Conservation (phyloP, 306 rosid species). For the Vicia faba region DNA sequence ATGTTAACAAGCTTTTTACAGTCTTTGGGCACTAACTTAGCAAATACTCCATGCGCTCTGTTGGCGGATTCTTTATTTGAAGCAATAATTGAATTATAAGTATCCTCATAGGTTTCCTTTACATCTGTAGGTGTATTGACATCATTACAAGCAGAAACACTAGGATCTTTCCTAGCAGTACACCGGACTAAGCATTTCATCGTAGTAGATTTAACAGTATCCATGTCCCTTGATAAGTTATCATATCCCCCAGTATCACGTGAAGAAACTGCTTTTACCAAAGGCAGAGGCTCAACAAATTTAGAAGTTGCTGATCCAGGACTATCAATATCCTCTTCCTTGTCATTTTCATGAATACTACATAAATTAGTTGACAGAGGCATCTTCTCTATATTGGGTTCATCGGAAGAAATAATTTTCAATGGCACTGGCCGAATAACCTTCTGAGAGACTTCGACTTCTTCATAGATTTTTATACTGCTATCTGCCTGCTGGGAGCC, state of each 20-base stretch:
- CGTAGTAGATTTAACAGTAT: constrained; percentile 38
- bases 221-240: constrained; percentile 41
- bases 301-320: constrained; percentile 91
- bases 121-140: constrained; percentile 27
- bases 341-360: constrained; percentile 41
- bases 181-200: constrained; percentile 41
- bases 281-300: constrained; percentile 67
- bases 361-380: constrained; percentile 47
- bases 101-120: constrained; percentile 39
- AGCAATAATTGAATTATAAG: constrained; percentile 48
- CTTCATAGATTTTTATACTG: constrained; percentile 45
- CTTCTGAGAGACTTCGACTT: constrained; percentile 41
- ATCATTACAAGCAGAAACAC: constrained; percentile 46
- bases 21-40: constrained; percentile 50
- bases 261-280: constrained; percentile 48
- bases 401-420: constrained; percentile 51
- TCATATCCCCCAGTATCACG: constrained; percentile 33
- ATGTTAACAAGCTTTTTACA: constrained; percentile 35
- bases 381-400: constrained; percentile 47
- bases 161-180: constrained; percentile 42
- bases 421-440: constrained; percentile 53
- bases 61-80: constrained; percentile 65
- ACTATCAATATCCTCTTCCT: constrained; percentile 81
- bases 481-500: constrained; percentile 49
- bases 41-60: constrained; percentile 51